Conservation (phyloP, 805 yeast genomes). For the Wickerhamia fluorescens region DNA sequence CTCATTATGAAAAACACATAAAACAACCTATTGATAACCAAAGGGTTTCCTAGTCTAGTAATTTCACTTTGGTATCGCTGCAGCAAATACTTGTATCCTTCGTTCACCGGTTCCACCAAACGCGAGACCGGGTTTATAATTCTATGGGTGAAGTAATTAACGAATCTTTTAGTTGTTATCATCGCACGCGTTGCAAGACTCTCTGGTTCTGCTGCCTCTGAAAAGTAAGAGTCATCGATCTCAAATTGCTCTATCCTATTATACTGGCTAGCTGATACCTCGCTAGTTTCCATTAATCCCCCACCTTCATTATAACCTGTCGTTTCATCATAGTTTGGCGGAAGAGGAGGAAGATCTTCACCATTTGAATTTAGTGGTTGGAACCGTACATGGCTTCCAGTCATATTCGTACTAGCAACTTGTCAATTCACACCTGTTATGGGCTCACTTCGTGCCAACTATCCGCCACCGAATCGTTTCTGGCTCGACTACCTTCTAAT, state of each 20-base stretch:
- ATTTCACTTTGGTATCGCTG: slow-evolving; percentile 50
- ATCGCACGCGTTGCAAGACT: slow-evolving; percentile 32
- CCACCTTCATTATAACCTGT: no score
- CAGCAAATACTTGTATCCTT: slow-evolving; percentile 34
- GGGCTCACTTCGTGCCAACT: no score
- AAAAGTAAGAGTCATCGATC: slow-evolving; percentile 22
- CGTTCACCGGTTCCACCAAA: slow-evolving; percentile 47
- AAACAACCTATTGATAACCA: slow-evolving; percentile 69
- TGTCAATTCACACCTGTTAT: no score
- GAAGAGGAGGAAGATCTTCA: slow-evolving; percentile 6
- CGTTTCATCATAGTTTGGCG: slow-evolving; percentile 8
- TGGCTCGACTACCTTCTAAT: no score
- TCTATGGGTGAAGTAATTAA: slow-evolving; percentile 26
- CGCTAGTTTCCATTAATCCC: slow-evolving; percentile 1
- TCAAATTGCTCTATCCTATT: slow-evolving; percentile 26
- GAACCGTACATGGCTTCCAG: no score
- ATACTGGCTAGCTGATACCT: slow-evolving; percentile 2
- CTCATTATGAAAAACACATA: slow-evolving; percentile 62
- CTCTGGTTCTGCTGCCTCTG: slow-evolving; percentile 11
- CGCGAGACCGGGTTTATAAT: slow-evolving; percentile 38
- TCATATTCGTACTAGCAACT: no score
- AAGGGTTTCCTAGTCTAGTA: slow-evolving; percentile 73
- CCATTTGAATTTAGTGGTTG: background rate
- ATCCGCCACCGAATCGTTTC: no score
- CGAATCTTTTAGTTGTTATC: slow-evolving; percentile 26